Base-by-base conservation (phyloP, 768 basidiomycete genomes). In the Boletus rex-veris region DNA sequence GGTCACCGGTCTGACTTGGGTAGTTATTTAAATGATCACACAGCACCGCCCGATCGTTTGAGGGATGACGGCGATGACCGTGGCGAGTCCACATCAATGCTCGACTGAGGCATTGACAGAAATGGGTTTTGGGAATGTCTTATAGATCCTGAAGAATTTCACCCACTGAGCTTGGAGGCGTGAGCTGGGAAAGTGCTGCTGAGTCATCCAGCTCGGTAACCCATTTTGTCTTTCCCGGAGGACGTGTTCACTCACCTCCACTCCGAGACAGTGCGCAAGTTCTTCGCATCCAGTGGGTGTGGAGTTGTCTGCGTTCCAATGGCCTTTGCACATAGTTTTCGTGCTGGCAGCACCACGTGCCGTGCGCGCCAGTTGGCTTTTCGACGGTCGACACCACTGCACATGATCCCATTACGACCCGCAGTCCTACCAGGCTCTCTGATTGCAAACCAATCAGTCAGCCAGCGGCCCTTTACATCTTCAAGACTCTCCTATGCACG, bases 401-500 rank as follows among this genome's bases (percentile, higher is more conserved):
- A 58, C 54, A 52, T 60, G 45, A 55, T 51, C 49, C 46, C 61
- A 28, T 49, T 38, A 50, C 60, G 53, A 38, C 50, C 15, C 36
- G 1, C 53, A 21, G 26, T 50, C 41, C 44, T 41, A n/a, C 47
- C 44, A 21, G 50, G 49, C 30, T 38, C 45, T 33, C 48, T 53
- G 14, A 35, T 50, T 48, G 53, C 54, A 15, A 45, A 16, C 42
- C 60, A 49, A 19, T 42, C 58, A 11, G 53, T 31, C 19, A 44
- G 37, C 43, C 55, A 62, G 50, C 65, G 72, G 44, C 51, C 54
- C 10, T 70, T 75, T 51, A 54, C 66, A 8, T 59, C 64, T 4
- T 73, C 68, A 8, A 51, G 50, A 5, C 37, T 58, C 5, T 47
- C 55, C 5, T 54, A 47, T 42, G 69, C 69, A 3, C 68, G 63